Evolutionary conservation across 805 yeast genomes (phyloP).

Genomic region (Dipodascopsis tothii): DNA sequence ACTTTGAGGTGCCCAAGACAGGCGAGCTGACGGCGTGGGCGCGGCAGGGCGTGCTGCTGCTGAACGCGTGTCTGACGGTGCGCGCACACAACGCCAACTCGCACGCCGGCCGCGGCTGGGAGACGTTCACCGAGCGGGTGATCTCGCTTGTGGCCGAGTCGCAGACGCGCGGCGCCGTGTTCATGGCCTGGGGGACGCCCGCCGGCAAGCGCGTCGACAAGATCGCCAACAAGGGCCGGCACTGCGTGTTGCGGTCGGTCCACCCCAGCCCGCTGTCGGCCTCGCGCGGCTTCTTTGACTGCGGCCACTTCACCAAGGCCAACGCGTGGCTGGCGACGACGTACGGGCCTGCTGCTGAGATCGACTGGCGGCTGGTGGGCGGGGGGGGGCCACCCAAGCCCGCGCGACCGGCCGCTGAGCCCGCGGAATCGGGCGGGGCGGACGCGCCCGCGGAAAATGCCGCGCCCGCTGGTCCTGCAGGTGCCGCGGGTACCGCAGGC

Average conservation of each 20-base stretch:
- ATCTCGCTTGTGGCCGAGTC: slow-evolving; percentile 43
- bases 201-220: slow-evolving; percentile 55
- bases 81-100: slow-evolving; percentile 90
- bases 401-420: too few relatives aligned
- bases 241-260: slow-evolving; percentile 57
- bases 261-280: slow-evolving; percentile 97
- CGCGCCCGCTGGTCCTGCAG: too few relatives aligned
- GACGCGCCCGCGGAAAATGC: too few relatives aligned
- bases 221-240: too few relatives aligned
- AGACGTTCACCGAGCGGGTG: slow-evolving; percentile 69
- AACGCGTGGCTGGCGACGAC: slow-evolving; percentile 64
- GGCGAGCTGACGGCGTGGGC: slow-evolving; percentile 84
- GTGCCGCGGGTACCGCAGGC: too few relatives aligned
- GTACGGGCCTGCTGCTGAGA: slow-evolving; percentile 38
- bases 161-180: slow-evolving; percentile 49
- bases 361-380: slow-evolving; percentile 50
- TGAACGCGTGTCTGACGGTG: slow-evolving; percentile 85
- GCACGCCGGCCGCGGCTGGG: slow-evolving; percentile 91
- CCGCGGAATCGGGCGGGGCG: too few relatives aligned
- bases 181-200: slow-evolving; percentile 77
- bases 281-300: slow-evolving; percentile 72
- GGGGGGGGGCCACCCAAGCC: too few relatives aligned
- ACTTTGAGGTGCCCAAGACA: slow-evolving; percentile 47
- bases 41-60: slow-evolving; percentile 71
- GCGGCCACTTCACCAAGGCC: slow-evolving; percentile 63